Conservation (phyloP, 371 early-diverging fungal genomes). For the Haplosporangium sp. region DNA sequence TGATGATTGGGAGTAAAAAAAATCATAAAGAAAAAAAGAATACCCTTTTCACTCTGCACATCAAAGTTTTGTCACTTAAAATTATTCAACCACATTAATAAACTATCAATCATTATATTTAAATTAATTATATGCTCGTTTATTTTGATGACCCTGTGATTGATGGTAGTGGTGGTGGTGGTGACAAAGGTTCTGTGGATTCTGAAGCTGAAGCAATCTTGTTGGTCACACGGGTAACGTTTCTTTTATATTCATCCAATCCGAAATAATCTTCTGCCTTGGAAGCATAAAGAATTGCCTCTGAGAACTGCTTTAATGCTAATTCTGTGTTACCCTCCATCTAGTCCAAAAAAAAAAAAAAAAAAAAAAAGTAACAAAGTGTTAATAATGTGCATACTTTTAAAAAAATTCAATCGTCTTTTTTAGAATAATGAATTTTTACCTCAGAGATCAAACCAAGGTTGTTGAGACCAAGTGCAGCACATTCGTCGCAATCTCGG, state of each 20-base stretch:
- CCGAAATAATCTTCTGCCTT: slow-evolving; percentile 50
- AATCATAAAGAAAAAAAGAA: background rate
- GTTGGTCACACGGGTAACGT: slow-evolving; percentile 22
- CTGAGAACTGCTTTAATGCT: slow-evolving; percentile 35
- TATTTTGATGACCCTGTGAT: background rate
- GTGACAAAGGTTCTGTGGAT: background rate
- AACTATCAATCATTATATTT: no score
- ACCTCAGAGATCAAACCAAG: slow-evolving; percentile 50
- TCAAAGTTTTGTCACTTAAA: no score
- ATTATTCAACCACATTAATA: no score
- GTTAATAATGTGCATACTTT: no score
- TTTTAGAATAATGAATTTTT: background rate
- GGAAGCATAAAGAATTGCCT: slow-evolving; percentile 42
- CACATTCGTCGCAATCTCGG: slow-evolving; percentile 52
- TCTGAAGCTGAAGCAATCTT: slow-evolving; percentile 5
- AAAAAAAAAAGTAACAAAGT: background rate
- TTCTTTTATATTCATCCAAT: slow-evolving; percentile 37
- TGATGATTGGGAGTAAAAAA: slow-evolving; percentile 38
- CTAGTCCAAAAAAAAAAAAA: slow-evolving; percentile 6
- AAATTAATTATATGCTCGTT: background rate
- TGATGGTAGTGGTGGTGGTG: slow-evolving; percentile 8
- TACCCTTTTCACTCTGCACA: background rate
- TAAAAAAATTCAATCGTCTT: no score
- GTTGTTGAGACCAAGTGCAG: slow-evolving; percentile 42
- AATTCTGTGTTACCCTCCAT: slow-evolving; percentile 38